Conservation (phyloP, 2,329 filamentous ascomycete genomes). For the Corinectria fuckeliana region DNA sequence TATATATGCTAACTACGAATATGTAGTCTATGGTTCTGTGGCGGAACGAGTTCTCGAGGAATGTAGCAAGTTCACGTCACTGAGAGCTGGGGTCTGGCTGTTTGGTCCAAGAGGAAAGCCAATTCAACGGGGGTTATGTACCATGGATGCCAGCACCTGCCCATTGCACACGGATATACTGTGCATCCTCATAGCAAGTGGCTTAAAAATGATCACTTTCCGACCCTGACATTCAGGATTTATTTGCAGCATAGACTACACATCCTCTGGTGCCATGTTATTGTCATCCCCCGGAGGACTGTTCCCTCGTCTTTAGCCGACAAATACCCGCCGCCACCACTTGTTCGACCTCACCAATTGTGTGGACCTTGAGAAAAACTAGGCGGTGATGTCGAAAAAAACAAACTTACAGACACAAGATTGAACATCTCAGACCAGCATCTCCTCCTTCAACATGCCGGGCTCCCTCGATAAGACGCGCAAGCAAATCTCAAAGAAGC, state of each 20-base stretch:
- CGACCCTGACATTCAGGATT: too few species aligned
- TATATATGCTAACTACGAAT: too few species aligned
- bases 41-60: neutral
- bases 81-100: neutral
- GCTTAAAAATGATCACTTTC: neutral
- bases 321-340: conserved; percentile 24
- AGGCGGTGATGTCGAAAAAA: conserved; percentile 23
- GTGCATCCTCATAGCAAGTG: neutral
- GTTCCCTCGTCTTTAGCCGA: conserved; percentile 12
- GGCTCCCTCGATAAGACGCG: conserved; percentile 81
- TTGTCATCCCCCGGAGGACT: neutral
- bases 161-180: neutral
- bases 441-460: conserved; percentile 64
- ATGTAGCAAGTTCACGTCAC: neutral
- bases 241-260: neutral
- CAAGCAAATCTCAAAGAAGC: conserved; percentile 91
- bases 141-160: too few species aligned
- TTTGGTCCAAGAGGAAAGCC: too few species aligned
- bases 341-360: neutral
- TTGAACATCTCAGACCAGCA: neutral
- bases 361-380: conserved; percentile 20
- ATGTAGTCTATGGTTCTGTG: too few species aligned
- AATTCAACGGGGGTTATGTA: too few species aligned
- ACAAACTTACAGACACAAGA: conserved; percentile 17
- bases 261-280: neutral